Evolutionary conservation across 2,329 filamentous ascomycete genomes (phyloP).

Genomic region (Alternaria triticina): DNA sequence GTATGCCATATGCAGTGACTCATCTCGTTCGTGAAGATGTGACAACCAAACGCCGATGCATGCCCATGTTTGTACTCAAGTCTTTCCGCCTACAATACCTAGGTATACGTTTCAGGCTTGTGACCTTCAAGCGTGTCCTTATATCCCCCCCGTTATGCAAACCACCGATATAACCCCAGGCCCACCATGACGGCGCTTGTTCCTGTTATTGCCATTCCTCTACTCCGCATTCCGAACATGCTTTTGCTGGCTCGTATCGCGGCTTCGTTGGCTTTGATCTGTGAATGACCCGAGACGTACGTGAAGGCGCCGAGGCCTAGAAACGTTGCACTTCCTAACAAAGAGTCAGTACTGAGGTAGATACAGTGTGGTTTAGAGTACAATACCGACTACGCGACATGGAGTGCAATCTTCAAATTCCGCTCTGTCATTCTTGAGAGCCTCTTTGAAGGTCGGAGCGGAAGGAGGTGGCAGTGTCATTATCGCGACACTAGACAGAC

Average conservation of each 20-base stretch:
- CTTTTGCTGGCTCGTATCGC: constrained; percentile 51
- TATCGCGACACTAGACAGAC: not conserved
- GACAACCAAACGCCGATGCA: not conserved
- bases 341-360: not conserved
- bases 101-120: not conserved
- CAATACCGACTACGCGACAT: constrained; percentile 72
- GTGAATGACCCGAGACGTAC: constrained; percentile 54
- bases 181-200: constrained; percentile 51
- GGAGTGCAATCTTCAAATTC: constrained; percentile 68
- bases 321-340: constrained; percentile 53
- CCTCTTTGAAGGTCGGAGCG: constrained; percentile 37
- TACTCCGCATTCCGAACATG: constrained; percentile 50
- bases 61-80: not conserved
- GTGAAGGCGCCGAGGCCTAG: constrained; percentile 55
- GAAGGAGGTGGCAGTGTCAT: constrained; percentile 23
- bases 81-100: not conserved
- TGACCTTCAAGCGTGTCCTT: not conserved
- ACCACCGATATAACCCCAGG: constrained; percentile 53
- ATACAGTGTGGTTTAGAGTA: not conserved
- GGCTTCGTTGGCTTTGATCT: constrained; percentile 50
- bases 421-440: constrained; percentile 40
- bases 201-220: constrained; percentile 50
- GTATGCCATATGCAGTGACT: not conserved
- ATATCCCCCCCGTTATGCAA: constrained; percentile 28
- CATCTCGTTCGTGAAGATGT: not conserved